phyloP scores from a whole-genome alignment of 345 rosid genomes.

The Gossypium raimondii region DNA sequence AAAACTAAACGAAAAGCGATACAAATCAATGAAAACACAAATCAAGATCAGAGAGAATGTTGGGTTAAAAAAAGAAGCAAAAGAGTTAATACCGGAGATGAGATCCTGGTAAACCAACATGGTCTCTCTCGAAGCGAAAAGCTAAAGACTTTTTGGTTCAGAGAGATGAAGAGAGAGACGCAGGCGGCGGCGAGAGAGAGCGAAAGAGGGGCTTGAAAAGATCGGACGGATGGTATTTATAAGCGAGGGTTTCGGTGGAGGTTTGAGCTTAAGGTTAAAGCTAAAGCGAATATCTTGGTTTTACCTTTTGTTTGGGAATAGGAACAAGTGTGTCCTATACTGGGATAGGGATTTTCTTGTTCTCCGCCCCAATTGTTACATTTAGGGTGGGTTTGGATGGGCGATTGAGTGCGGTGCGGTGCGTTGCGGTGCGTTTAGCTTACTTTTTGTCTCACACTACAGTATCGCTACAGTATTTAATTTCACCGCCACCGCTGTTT shows the following conservation, averaged over 20 bases:
- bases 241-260: conserved; percentile 39
- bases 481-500: too few relatives aligned
- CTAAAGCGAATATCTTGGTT: background rate
- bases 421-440: too few relatives aligned
- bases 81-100: conserved; percentile 43
- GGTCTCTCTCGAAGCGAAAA: conserved; percentile 32
- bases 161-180: conserved; percentile 24
- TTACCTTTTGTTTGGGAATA: background rate
- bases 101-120: conserved; percentile 97
- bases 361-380: background rate
- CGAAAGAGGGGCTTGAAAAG: background rate
- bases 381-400: too few relatives aligned
- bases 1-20: background rate
- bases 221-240: conserved; percentile 8
- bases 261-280: background rate
- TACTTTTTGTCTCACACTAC: too few relatives aligned
- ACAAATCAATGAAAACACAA: background rate
- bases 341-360: background rate
- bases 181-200: conserved; percentile 20
- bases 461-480: too few relatives aligned
- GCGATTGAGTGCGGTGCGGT: too few relatives aligned
- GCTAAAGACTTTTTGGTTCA: background rate
- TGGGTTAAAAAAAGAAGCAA: too few relatives aligned
- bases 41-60: background rate
- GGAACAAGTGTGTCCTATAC: background rate